Evolutionary conservation across 1,139 yeast genomes (phyloP), one percentile per base, ranked within the genome.

Genomic region (Waltiozyma sp.): DNA sequence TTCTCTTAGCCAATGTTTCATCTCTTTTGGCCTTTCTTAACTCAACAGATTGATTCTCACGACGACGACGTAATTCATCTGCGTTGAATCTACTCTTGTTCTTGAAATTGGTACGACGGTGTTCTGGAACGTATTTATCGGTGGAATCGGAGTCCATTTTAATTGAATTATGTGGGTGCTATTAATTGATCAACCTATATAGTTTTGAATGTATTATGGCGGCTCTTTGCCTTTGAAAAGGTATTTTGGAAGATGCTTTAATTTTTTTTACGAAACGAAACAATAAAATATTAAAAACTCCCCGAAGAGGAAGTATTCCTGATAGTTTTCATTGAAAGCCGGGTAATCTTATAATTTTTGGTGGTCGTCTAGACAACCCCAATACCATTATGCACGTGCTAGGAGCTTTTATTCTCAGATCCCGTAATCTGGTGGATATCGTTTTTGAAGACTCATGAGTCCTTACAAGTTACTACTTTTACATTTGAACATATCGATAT

Each of bases 21-120:
- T 91, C 98, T 61, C 98, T 78, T 66, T 89, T 89, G 52, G 91
- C 95, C 69, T 91, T 93, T 68, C 98, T 77, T 60, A 91, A 75
- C 63, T 89, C 98, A 50, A 93, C 94, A 66, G 89, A 97, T 59
- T 91, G 96, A 49, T 86, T 94, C 64, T 91, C 98, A 64, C 98
- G 83, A 64, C 98, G 83, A 65, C 97, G 88, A 67, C 98, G 85
- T 56, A 91, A 78, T 69, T 91, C 98, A 63, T 91, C 98, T 49
- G 89, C 87, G 60, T 85, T 85, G 63, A 93, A 93, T 61, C 95
- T 79, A 50, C 94, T 89, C 63, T 89, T 86, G 71, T 91, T 91
- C 64, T 93, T 91, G 70, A 86, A 91, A 62, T 84, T 87, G 41
- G 97, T 88, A 66, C 96, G 87, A 66, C 98, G 87, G 65, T 91